These are phyloP conservation scores for Apiotrichum porosum DNA, from an alignment of 1,284 basidiomycete genomes.

Conservation along the genomic window DNA sequence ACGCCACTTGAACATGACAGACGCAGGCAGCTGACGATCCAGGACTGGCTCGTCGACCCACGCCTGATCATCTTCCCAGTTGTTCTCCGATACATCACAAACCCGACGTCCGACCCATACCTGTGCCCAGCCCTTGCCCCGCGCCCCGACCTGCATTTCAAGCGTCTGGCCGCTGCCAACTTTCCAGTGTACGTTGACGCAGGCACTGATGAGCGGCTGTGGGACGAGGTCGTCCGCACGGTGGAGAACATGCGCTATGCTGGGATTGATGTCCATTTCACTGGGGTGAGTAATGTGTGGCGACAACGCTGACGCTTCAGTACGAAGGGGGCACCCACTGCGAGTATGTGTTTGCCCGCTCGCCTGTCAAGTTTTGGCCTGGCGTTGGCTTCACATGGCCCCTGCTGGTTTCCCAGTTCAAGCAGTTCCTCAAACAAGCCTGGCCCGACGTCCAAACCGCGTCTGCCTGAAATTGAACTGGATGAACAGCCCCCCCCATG, in stretches of 20 bases:
- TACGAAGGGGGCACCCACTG: constrained; percentile 9
- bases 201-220: constrained; percentile 11
- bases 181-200: constrained; percentile 9
- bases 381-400: constrained; percentile 13
- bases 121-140: constrained; percentile 9
- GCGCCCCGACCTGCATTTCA: constrained; percentile 2
- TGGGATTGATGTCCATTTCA: constrained; percentile 6
- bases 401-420: not conserved
- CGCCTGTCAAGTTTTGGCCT: constrained; percentile 2
- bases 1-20: not conserved
- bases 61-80: not conserved
- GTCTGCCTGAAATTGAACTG: too few relatives aligned
- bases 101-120: constrained; percentile 4
- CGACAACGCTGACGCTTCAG: not conserved
- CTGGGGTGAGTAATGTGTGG: not conserved
- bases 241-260: constrained; percentile 3
- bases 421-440: not conserved
- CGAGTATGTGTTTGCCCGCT: constrained; percentile 9
- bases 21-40: not conserved
- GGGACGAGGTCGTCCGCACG: constrained; percentile 3
- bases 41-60: constrained; percentile 10
- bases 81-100: constrained; percentile 3
- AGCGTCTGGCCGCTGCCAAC: constrained; percentile 8
- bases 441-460: not conserved
- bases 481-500: too few relatives aligned